Evolutionary conservation across 331 rosid genomes (phyloP), one percentile per base, ranked within the genome.

Genomic region (Cydonia oblonga): DNA sequence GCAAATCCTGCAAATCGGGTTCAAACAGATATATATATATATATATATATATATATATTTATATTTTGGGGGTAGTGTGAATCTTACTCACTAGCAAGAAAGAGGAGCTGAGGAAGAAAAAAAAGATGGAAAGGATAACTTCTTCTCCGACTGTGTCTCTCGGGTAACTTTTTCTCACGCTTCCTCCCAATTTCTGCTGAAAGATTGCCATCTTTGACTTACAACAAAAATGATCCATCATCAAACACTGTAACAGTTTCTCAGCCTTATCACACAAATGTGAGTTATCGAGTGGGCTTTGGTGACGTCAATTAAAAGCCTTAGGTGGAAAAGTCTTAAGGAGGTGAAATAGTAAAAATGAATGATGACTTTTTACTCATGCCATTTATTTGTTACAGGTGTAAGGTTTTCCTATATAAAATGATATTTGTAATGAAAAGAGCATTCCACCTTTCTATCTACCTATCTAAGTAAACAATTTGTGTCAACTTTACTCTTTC

Each of bases 41-140:
- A 13, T 33, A 2, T 13, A 44, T 14, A 44, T 5, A 42, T 42
- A 4, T 14, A 44, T 44, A 13, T 40, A 40, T 40, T 3, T 29
- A 29, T 29, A 29, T 29, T 0, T 29, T 28, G 42, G 13, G 12
- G 11, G n/a, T 46, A 23, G 63, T 5, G 52, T 53, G 59, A 58
- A 24, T 24, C 62, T 12, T 12, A 12, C 49, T 56, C 7, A 28
- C 35, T 16, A 3, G 20, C 3, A 25, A 15, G 35, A 28, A 12
- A 28, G 35, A 29, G 2, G 18, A 46, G 52, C 52, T 16, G 38
- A 25, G n/a, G 14, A 46, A 46, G 13, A 40, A 60, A 68, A 10
- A 46, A 5, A 44, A 44, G 52, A 90, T 92, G 96, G 98, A 90
- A 72, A 86, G 93, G 83, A 66, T 90, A 52, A 93, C 44, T 90